phyloP scores from a whole-genome alignment of 805 yeast genomes.

The Candida easanensis region DNA sequence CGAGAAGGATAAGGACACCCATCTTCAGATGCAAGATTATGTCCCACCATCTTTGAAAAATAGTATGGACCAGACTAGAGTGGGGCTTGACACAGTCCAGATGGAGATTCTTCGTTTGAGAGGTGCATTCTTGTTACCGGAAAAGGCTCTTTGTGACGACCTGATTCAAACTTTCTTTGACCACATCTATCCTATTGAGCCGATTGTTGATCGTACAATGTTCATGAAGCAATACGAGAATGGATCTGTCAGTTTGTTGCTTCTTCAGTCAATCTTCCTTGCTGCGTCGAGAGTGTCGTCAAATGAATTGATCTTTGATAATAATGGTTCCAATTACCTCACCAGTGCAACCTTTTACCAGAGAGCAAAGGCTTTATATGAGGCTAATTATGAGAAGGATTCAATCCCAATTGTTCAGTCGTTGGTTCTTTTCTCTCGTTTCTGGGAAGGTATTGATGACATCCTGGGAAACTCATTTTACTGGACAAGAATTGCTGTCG shows the following conservation, averaged over 20 bases:
- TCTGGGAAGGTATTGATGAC: conserved; percentile 74
- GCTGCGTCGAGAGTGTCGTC: conserved; percentile 63
- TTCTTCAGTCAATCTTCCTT: conserved; percentile 64
- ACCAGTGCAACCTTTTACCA: conserved; percentile 60
- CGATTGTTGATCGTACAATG: conserved; percentile 59
- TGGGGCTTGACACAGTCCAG: conserved; percentile 52
- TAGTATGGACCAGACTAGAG: conserved; percentile 27
- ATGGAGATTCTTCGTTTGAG: conserved; percentile 58
- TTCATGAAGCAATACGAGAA: conserved; percentile 60
- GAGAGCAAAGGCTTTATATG: conserved; percentile 73
- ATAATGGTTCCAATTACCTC: conserved; percentile 42
- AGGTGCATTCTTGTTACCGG: conserved; percentile 73
- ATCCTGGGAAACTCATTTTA: conserved; percentile 63
- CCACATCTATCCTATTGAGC: conserved; percentile 64
- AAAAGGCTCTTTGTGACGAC: conserved; percentile 53
- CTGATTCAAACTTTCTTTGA: conserved; percentile 61
- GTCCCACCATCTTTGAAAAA: conserved; percentile 24
- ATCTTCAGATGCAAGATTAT: conserved; percentile 28
- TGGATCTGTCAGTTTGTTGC: conserved; percentile 54
- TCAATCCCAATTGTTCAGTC: conserved; percentile 61
- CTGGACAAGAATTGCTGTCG: conserved; percentile 68
- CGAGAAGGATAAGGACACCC: conserved; percentile 28
- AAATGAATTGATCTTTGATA: conserved; percentile 50
- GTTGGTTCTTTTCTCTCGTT: conserved; percentile 57
- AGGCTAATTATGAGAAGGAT: conserved; percentile 65